Base-by-base conservation (phyloP, 306 rosid genomes). In the Pyrus pyrifolia region DNA sequence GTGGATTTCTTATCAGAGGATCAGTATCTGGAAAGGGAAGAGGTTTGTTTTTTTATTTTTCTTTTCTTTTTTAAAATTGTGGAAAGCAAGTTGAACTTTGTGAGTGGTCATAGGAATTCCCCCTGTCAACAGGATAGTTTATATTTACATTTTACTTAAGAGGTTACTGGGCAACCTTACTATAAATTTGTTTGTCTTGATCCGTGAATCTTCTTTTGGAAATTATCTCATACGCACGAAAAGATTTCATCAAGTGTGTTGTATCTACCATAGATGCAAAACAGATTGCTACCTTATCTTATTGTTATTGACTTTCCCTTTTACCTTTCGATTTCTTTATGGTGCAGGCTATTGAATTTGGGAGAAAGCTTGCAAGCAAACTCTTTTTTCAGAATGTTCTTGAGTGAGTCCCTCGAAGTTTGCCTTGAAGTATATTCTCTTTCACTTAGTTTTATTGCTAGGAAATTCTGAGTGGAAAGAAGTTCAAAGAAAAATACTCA, bases 21-120 rank as follows among this genome's bases (percentile, higher is more conserved):
- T 86, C 98, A 94, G 74, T 94, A 91, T 85, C 84, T 94, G 87
- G 98, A 91, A 86, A 90, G 91, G 82, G 89, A 68, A 81, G 96
- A 91, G 94, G 97, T 92, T 70, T 80, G 87, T 85, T 74, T 61
- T 66, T 72, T 75, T 44, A 38, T n/a, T 27, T 76, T 57, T 25
- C 58, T 12, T 68, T 59, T 72, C 33, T 31, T 31, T 30, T 31
- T 13, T n/a, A 31, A 61, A n/a, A 8, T 8, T 46, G 58, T 27
- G 67, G 18, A 35, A 66, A 66, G 49, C 46, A 62, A 14, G 22
- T 62, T 29, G 67, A 27, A 29, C 21, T 29, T 73, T 17, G 21
- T 49, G 55, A 25, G 17, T 40, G 11, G 42, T 40, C 17, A 31
- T 27, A 18, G 35, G 45, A 33, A 38, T 18, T 64, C 25, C 45